Evolutionary conservation across 2,329 filamentous ascomycete species (phyloP).

Genomic region (Atkinsonella hypoxylon): DNA sequence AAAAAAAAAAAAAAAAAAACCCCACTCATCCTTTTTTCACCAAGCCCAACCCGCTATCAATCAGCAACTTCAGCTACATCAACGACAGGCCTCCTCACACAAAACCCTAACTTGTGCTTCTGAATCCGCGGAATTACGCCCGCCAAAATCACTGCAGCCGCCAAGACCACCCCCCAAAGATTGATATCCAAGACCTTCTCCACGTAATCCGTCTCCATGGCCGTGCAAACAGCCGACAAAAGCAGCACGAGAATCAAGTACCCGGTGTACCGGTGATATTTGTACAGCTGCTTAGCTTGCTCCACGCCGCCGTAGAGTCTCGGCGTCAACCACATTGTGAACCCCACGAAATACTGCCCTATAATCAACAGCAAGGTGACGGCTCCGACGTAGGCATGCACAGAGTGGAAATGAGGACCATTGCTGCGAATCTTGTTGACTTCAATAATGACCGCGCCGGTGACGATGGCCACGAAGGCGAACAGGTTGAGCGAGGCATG

Average conservation of each 20-base stretch:
- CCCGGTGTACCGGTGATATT: constrained; percentile 72
- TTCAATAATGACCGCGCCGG: constrained; percentile 61
- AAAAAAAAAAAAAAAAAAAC: no score
- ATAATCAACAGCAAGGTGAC: constrained; percentile 57
- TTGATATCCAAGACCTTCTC: constrained; percentile 55
- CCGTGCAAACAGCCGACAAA: constrained; percentile 61
- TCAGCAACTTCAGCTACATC: neutral
- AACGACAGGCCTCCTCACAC: neutral
- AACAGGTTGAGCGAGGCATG: constrained; percentile 63
- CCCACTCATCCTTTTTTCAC: neutral
- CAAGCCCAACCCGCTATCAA: neutral
- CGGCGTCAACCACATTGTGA: constrained; percentile 72
- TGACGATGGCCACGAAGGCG: constrained; percentile 47
- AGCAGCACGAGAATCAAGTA: constrained; percentile 62
- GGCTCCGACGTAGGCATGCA: constrained; percentile 75
- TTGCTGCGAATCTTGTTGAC: constrained; percentile 67
- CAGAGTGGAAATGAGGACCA: constrained; percentile 63
- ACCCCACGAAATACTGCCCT: constrained; percentile 65
- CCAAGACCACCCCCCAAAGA: constrained; percentile 63
- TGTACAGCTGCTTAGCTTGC: constrained; percentile 74
- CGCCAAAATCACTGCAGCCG: constrained; percentile 50
- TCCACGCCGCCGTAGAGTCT: constrained; percentile 65
- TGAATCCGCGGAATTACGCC: constrained; percentile 72
- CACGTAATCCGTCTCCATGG: constrained; percentile 68
- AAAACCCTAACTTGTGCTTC: constrained; percentile 48